Conservation (phyloP, 2,329 filamentous ascomycete species). For the Cladobotryum mycophilum region DNA sequence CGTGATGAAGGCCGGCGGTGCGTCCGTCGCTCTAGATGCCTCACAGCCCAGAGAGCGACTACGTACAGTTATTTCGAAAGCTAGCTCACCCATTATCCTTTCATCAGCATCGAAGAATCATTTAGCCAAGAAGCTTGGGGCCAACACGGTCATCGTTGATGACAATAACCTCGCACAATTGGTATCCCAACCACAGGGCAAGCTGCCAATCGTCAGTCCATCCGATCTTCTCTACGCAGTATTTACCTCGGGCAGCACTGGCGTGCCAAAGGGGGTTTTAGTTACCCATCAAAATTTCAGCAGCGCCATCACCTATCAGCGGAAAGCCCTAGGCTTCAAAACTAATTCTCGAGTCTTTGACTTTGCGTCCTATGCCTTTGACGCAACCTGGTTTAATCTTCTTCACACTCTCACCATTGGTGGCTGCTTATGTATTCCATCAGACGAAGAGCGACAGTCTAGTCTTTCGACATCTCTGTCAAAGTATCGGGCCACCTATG, state of each 20-base stretch:
- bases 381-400: not conserved
- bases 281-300: constrained; percentile 7
- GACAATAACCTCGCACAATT: too few relatives aligned
- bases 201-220: not conserved
- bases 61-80: not conserved
- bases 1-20: constrained; percentile 9
- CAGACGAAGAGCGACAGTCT: too few relatives aligned
- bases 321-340: not conserved
- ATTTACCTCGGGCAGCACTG: constrained; percentile 52
- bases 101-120: too few relatives aligned
- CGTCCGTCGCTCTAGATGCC: constrained; percentile 13
- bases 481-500: too few relatives aligned
- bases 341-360: constrained; percentile 2
- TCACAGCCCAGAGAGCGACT: constrained; percentile 6
- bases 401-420: not conserved
- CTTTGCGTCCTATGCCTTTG: constrained; percentile 12
- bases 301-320: not conserved
- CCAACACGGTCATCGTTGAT: too few relatives aligned
- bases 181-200: too few relatives aligned
- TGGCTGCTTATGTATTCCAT: not conserved
- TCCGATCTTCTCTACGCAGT: constrained; percentile 29
- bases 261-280: constrained; percentile 43
- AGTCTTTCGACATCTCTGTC: too few relatives aligned
- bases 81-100: too few relatives aligned
- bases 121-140: too few relatives aligned